Percentiles rank a stretch among this genome's conserved stretches.
phyloP scores from a whole-genome alignment of 78 protist species.

The Anaeramoeba flamelloides region DNA sequence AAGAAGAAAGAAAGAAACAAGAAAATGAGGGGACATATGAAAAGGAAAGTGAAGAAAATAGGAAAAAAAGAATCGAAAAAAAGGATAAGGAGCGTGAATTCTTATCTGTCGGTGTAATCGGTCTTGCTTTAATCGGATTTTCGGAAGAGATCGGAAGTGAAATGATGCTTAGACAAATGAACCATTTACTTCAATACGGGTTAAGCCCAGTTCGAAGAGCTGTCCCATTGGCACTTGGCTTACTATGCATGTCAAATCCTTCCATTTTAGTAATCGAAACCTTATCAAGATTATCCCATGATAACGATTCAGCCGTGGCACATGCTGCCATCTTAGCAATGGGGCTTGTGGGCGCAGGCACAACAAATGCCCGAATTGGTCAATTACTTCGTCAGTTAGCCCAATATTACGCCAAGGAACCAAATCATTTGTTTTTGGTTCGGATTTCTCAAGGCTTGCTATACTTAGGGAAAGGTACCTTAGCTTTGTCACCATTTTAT shows the following conservation, averaged over 20 bases:
- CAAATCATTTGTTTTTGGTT: constrained; percentile 16
- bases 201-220: constrained; percentile 22
- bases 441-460: constrained; percentile 54
- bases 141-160: constrained; percentile 84
- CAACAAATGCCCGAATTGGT: constrained; percentile 86
- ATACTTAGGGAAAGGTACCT: constrained; percentile 87
- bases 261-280: constrained; percentile 10
- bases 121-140: constrained; percentile 79
- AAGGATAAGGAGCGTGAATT: neutral
- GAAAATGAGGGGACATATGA: no score
- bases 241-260: constrained; percentile 68
- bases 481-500: constrained; percentile 63
- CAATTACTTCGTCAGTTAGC: constrained; percentile 61
- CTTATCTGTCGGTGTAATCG: constrained; percentile 53
- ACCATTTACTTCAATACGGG: constrained; percentile 63
- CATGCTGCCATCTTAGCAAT: no score
- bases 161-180: constrained; percentile 70
- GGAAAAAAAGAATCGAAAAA: neutral
- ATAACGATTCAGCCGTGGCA: constrained; percentile 50
- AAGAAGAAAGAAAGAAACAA: no score
- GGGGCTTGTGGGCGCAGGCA: constrained; percentile 76
- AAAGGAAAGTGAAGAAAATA: no score
- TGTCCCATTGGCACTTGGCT: constrained; percentile 82
- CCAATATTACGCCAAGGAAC: constrained; percentile 44
- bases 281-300: constrained; percentile 70